These are phyloP conservation scores for Nicotiana undulata DNA, from an alignment of 257 asterid genomes.

Conservation along the genomic window DNA sequence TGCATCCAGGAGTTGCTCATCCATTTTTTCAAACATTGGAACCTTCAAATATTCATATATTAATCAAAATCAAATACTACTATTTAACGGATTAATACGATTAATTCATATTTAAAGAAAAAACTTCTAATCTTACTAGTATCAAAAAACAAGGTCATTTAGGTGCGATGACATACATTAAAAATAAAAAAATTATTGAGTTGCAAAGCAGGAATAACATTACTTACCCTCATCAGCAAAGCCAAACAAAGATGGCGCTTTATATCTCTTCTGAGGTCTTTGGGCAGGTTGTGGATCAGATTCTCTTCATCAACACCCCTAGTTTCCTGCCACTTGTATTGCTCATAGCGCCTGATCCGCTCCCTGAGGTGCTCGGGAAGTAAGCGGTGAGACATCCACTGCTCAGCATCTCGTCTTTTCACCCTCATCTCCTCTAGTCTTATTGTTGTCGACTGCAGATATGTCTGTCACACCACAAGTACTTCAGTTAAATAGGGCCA, in stretches of 20 bases:
- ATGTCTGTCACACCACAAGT: slow-evolving; percentile 57
- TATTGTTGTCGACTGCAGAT: slow-evolving; percentile 83
- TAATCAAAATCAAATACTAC: not conserved
- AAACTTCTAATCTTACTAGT: not conserved
- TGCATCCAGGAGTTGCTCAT: slow-evolving; percentile 87
- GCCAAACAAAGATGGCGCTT: slow-evolving; percentile 93
- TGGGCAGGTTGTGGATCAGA: slow-evolving; percentile 78
- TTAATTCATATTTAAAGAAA: not conserved
- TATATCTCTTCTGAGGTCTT: slow-evolving; percentile 93
- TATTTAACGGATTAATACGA: not conserved
- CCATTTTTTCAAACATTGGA: slow-evolving; percentile 96
- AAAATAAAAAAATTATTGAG: not conserved
- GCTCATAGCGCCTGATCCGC: slow-evolving; percentile 88
- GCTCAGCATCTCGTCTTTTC: slow-evolving; percentile 96
- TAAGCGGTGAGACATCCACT: slow-evolving; percentile 95
- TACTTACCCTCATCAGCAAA: slow-evolving; percentile 73
- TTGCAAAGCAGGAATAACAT: not conserved
- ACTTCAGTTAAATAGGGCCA: slow-evolving; percentile 11
- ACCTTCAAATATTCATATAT: slow-evolving; percentile 36
- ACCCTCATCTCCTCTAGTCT: slow-evolving; percentile 98
- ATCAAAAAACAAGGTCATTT: not conserved
- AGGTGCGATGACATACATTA: not conserved
- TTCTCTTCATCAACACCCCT: slow-evolving; percentile 94
- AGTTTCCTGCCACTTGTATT: slow-evolving; percentile 96
- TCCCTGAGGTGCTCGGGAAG: slow-evolving; percentile 76